Base-by-base conservation (phyloP, 2,329 filamentous ascomycete species). In the Ophiostoma ulmi region DNA sequence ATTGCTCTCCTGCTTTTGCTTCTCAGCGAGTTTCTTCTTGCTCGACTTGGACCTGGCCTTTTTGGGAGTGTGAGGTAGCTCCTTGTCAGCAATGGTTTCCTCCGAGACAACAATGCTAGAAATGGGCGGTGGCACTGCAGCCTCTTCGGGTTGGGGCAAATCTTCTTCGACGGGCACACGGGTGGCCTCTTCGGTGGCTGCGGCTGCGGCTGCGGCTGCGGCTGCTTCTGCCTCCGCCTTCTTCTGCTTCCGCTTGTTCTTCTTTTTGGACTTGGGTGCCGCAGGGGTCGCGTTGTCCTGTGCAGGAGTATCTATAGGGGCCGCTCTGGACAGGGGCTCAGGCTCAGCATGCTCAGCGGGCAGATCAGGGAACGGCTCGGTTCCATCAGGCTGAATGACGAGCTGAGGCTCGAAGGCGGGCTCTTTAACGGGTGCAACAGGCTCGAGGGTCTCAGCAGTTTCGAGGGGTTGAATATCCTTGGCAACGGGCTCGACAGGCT, bases 171-270 rank as follows among this genome's bases (percentile, higher is more conserved):
- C 52, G 22, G 26, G n/a, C 11, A 11, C 52, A 10, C n/a, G 11
- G n/a, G 22, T 31, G n/a, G 7, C 52, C 17, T 58, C 52, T 26
- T 58, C 58, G 26, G 13, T 14, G 6, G 44, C 17, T 17, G 44
- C 17, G 35, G 61, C 35, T 7, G 63, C n/a, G 0, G 20, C 63
- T 26, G 36, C 63, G 1, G 63, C 63, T 2, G 36, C 63, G 3
- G 63, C 63, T 7, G 35, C 63, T 17, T 38, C 63, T n/a, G 63
- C 63, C 10, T 65, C 63, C 1, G 63, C 63, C 11, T 39, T 65
- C 63, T 39, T 39, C 36, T 41, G 20, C 10, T 65, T 65, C 36
- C 63, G 63, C 35, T 65, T 65, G 35, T 65, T 65, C 63, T 65
- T 65, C 63, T 39, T 65, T 36, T 65, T 39, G 10, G 63, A 38